Conservation (phyloP, 495 filamentous ascomycete species). For the Aspergillus bertholletiae region DNA sequence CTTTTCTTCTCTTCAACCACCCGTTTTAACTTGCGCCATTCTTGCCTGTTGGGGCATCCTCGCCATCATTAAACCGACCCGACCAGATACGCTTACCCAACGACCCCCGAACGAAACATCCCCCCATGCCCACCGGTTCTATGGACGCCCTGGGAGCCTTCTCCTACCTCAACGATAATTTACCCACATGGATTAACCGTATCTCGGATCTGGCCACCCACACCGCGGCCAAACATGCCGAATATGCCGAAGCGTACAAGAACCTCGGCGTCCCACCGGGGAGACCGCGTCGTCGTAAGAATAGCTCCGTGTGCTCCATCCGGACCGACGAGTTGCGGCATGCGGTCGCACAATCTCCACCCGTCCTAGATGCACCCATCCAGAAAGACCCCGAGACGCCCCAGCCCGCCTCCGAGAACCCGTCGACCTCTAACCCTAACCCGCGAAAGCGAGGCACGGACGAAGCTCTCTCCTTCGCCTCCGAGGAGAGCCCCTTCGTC, state of each 20-base stretch:
- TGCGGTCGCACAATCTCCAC: conserved; percentile 9
- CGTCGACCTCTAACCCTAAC: conserved; percentile 16
- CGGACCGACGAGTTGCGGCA: conserved; percentile 28
- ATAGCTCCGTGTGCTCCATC: conserved; percentile 49
- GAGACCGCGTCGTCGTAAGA: conserved; percentile 32
- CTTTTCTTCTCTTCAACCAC: neutral
- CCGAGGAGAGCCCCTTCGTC: conserved; percentile 47
- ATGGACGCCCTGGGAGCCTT: conserved; percentile 66
- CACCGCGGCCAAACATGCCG: conserved; percentile 64
- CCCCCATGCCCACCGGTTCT: conserved; percentile 15
- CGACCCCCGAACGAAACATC: neutral
- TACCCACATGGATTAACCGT: conserved; percentile 65
- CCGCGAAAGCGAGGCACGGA: conserved; percentile 28
- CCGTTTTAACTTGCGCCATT: neutral
- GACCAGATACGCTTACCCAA: neutral
- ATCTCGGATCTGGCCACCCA: conserved; percentile 67
- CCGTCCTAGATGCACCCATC: conserved; percentile 12
- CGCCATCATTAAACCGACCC: neutral
- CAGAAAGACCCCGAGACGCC: conserved; percentile 10
- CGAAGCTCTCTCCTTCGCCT: conserved; percentile 28
- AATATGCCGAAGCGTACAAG: conserved; percentile 51
- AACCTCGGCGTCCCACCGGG: conserved; percentile 17
- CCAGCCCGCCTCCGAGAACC: conserved; percentile 5
- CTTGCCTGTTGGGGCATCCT: neutral
- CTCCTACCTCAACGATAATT: conserved; percentile 48